Percentiles rank a stretch among this genome's conserved stretches.
Conservation (phyloP, 345 rosid genomes). For the Moringa oleifera region DNA sequence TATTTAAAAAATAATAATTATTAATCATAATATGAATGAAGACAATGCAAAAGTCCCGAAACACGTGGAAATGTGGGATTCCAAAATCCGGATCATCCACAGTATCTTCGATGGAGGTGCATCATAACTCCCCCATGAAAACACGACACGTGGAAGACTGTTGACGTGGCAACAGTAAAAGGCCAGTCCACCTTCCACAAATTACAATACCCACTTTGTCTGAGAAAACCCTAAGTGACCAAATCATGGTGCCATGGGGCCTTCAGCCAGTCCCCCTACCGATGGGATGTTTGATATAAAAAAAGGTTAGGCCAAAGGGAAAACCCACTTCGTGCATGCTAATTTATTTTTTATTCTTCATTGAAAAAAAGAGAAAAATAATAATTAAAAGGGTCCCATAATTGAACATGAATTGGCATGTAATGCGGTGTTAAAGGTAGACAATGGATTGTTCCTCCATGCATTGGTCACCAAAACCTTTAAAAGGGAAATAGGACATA, state of each 20-base stretch:
- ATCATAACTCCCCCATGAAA: too few species aligned
- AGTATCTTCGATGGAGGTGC: too few species aligned
- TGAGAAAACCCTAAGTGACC: constrained; percentile 12
- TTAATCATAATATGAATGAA: too few species aligned
- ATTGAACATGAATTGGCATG: constrained; percentile 14
- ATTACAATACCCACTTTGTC: too few species aligned
- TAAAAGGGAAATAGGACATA: constrained; percentile 4
- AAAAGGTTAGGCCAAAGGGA: constrained; percentile 10
- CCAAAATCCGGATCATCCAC: too few species aligned
- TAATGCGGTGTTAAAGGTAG: constrained; percentile 26
- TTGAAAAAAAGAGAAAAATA: constrained; percentile 4
- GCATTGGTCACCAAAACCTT: constrained; percentile 22
- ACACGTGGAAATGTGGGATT: too few species aligned
- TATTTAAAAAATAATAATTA: too few species aligned
- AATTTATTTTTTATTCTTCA: neutral
- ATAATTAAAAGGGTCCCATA: constrained; percentile 6
- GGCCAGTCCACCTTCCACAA: too few species aligned
- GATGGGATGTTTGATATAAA: constrained; percentile 23
- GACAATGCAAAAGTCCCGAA: too few species aligned
- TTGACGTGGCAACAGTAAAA: constrained; percentile 2
- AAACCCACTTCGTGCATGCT: constrained; percentile 21
- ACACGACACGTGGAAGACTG: too few species aligned
- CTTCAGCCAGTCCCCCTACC: constrained; percentile 16
- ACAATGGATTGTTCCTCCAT: constrained; percentile 35
- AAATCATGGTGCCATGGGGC: constrained; percentile 27